Conservation (phyloP, 1,284 basidiomycete species). For the Hemileia vastatrix region DNA sequence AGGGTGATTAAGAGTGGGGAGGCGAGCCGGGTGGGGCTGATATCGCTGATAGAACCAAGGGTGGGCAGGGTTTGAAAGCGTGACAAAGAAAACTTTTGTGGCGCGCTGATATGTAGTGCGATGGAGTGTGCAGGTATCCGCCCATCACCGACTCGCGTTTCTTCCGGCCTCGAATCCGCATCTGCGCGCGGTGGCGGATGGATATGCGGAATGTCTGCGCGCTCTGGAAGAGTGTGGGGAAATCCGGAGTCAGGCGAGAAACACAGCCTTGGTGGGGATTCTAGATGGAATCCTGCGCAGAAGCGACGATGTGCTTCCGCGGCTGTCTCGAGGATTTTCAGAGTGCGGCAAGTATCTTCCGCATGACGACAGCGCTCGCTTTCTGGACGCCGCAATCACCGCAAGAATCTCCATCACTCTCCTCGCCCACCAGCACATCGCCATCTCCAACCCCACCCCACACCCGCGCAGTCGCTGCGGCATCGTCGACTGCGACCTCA, state of each 20-base stretch:
- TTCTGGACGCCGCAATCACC: constrained; percentile 16
- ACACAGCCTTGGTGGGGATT: background rate
- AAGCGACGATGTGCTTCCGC: background rate
- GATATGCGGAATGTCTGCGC: constrained; percentile 9
- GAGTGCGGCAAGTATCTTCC: constrained; percentile 16
- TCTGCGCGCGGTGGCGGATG: constrained; percentile 10
- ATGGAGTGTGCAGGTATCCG: no score
- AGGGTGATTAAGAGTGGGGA: no score
- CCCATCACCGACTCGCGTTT: constrained; percentile 10
- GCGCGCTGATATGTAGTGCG: no score
- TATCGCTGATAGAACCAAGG: no score
- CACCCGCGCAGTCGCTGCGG: background rate
- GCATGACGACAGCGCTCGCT: constrained; percentile 13
- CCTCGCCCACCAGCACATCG: constrained; percentile 17
- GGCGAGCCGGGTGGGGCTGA: no score
- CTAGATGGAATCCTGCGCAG: background rate
- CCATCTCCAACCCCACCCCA: constrained; percentile 5
- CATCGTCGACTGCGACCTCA: constrained; percentile 8
- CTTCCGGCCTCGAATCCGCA: constrained; percentile 23
- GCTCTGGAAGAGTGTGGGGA: constrained; percentile 1
- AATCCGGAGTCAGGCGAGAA: constrained; percentile 9
- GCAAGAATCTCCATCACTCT: constrained; percentile 12
- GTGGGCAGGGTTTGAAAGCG: no score
- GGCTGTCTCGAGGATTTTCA: constrained; percentile 5
- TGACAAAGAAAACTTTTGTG: no score